Conservation (phyloP, 2,329 filamentous ascomycete genomes). For the Cladosporium sp. region DNA sequence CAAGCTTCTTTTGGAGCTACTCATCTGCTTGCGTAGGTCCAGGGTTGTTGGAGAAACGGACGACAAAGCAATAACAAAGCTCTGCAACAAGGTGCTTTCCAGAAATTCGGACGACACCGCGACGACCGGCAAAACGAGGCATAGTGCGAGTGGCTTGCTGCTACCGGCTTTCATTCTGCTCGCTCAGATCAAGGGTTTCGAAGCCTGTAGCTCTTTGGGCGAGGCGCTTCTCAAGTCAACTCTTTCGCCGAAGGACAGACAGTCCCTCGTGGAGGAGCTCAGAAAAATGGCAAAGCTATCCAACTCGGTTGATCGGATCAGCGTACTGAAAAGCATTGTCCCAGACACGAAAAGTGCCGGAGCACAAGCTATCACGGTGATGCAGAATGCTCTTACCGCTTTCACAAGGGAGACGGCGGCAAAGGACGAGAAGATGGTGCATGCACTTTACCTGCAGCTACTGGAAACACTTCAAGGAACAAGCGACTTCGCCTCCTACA, state of each 20-base stretch:
- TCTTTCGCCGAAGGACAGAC: not conserved
- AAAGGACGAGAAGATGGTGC: constrained; percentile 1
- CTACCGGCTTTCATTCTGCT: constrained; percentile 7
- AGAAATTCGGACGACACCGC: not conserved
- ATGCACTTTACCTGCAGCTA: not conserved
- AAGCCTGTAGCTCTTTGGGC: constrained; percentile 6
- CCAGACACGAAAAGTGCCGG: not conserved
- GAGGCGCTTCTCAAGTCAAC: not conserved
- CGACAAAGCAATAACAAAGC: not conserved
- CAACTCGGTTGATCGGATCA: not conserved
- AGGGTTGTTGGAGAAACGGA: not conserved
- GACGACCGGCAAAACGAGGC: not conserved
- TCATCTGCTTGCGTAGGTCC: constrained; percentile 5
- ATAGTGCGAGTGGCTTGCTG: not conserved
- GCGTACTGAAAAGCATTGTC: not conserved
- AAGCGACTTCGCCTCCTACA: constrained; percentile 6
- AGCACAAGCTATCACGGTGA: not conserved
- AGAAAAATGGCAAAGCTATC: not conserved
- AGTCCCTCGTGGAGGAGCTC: constrained; percentile 2
- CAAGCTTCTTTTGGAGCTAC: not conserved
- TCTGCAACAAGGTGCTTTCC: not conserved
- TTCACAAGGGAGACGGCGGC: not conserved
- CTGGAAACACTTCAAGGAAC: not conserved
- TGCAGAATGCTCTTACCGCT: constrained; percentile 1
- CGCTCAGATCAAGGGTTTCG: constrained; percentile 1